Base-by-base conservation (phyloP, 257 asterid genomes). In the Solanum chmielewskii region DNA sequence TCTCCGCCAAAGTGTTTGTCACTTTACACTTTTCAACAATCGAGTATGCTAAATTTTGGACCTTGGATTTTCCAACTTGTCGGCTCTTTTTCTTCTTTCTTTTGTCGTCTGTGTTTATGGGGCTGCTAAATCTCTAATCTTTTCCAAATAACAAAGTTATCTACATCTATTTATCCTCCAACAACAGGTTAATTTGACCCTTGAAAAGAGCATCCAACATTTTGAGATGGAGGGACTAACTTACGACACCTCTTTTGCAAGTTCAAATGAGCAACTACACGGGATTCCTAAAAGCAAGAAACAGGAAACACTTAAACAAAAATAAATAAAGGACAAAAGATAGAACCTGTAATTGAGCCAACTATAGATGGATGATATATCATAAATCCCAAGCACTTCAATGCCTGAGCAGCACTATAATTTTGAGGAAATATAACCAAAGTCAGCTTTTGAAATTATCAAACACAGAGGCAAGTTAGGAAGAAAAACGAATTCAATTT, bases 371-470 rank as follows among this genome's bases (percentile, higher is more conserved):
- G 98, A 62, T 94, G 95, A 91, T 95, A 95, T 87, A 94, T 91
- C 96, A 95, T 93, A 91, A 93, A 94, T 18, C 98, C 98, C 94
- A 94, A 92, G 87, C 96, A 94, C 93, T 95, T 95, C 93, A 95
- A 91, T 39, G 98, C 98, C 90, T 87, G 96, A 39, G 95, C 94
- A 85, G 97, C 95, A 88, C 98, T 95, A 84, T 21, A 86, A 87
- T 77, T 31, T 76, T 35, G 80, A 42, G 84, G 27, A 62, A 13
- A 11, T 81, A 88, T 10, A 73, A 29, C 62, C 52, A 87, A 41
- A 42, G 62, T 44, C 66, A 88, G 77, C 68, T 56, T 41, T 82
- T 41, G 75, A 66, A 70, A 68, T 6, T 25, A 83, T 4, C 52
- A 76, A 73, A 35, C 14, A 29, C 44, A 56, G 52, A 23, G 5